Evolutionary conservation across 129 eudicot genomes (phyloP).

Genomic region (Heracleum sosnowskyi): DNA sequence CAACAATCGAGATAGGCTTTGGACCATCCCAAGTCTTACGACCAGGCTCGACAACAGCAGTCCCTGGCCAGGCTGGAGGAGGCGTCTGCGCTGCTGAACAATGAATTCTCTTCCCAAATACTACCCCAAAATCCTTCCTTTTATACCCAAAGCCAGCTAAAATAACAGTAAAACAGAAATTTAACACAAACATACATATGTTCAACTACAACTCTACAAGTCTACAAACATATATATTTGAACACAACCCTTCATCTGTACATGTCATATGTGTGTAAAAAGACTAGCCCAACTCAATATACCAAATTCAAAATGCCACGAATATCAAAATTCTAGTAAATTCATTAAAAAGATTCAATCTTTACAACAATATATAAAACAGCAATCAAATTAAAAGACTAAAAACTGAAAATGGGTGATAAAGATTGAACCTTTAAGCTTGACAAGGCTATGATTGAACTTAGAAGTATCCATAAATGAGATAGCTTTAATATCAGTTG

Average conservation of each 20-base stretch:
- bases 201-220: not conserved
- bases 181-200: not conserved
- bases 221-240: not conserved
- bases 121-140: constrained; percentile 41
- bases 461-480: constrained; percentile 69
- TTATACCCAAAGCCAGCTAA: constrained; percentile 56
- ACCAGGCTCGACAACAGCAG: constrained; percentile 60
- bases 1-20: constrained; percentile 87
- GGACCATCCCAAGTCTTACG: constrained; percentile 81
- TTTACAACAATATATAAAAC: not conserved
- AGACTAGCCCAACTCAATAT: not conserved
- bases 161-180: constrained; percentile 4
- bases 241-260: not conserved
- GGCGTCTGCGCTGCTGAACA: constrained; percentile 66
- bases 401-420: not conserved
- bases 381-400: not conserved
- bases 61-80: constrained; percentile 91
- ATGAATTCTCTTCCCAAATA: constrained; percentile 39
- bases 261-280: not conserved
- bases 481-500: constrained; percentile 49
- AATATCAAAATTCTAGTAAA: not conserved
- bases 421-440: constrained; percentile 47
- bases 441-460: constrained; percentile 42
- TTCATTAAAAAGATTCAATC: not conserved
- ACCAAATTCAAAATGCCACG: not conserved